Conservation (phyloP, 1,139 yeast species). For the Magnusiomyces suaveolens region DNA sequence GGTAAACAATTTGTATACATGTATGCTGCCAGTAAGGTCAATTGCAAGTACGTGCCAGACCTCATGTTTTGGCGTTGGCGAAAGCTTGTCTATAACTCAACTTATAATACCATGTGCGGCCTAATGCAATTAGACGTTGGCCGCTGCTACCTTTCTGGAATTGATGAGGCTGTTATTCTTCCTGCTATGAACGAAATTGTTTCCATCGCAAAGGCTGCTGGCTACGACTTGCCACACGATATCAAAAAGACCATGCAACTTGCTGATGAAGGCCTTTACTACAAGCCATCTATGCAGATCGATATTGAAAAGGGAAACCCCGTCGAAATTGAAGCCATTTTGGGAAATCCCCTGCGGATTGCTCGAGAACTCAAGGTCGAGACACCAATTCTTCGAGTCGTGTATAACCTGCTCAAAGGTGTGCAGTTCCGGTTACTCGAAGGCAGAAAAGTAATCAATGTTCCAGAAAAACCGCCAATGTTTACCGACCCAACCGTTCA, state of each 20-base stretch:
- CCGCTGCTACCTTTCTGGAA: conserved; percentile 47
- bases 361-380: conserved; percentile 48
- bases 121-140: conserved; percentile 51
- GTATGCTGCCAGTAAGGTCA: conserved; percentile 39
- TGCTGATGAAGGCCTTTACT: conserved; percentile 55
- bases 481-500: conserved; percentile 12
- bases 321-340: conserved; percentile 59
- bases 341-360: conserved; percentile 59
- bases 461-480: conserved; percentile 38
- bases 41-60: conserved; percentile 36
- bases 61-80: conserved; percentile 46
- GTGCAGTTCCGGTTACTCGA: conserved; percentile 55
- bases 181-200: conserved; percentile 63
- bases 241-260: conserved; percentile 43
- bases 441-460: conserved; percentile 37
- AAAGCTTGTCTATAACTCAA: conserved; percentile 60
- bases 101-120: conserved; percentile 54
- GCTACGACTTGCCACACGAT: conserved; percentile 42
- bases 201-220: conserved; percentile 50
- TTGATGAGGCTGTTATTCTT: conserved; percentile 32
- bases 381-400: conserved; percentile 48
- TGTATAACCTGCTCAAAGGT: conserved; percentile 49
- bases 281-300: conserved; percentile 64
- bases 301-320: conserved; percentile 62
- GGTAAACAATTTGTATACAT: conserved; percentile 40